Evolutionary conservation across 1,284 basidiomycete genomes (phyloP).

Genomic region (Pterulicium gracile): DNA sequence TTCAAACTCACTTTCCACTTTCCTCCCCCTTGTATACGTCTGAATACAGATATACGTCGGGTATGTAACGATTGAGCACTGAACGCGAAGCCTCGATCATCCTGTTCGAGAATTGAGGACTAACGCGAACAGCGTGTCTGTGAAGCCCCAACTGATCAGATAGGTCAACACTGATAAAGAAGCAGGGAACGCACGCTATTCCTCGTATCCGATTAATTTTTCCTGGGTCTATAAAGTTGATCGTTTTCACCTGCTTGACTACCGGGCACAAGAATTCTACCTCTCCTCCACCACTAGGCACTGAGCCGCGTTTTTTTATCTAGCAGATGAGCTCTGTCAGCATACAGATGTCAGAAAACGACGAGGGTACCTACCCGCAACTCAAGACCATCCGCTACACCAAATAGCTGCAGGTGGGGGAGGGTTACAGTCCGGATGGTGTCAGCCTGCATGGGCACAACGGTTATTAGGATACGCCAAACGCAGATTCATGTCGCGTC

Average conservation of each 20-base stretch:
- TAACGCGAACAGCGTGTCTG: slow-evolving; percentile 90
- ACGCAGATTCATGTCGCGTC: slow-evolving; percentile 15
- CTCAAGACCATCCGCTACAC: slow-evolving; percentile 80
- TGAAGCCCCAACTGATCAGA: slow-evolving; percentile 5
- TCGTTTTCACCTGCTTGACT: slow-evolving; percentile 80
- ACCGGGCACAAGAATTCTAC: slow-evolving; percentile 89
- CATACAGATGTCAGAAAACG: slow-evolving; percentile 6
- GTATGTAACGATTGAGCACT: slow-evolving; percentile 91
- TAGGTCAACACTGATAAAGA: slow-evolving; percentile 3
- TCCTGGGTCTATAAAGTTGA: slow-evolving; percentile 88
- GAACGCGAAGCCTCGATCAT: slow-evolving; percentile 93
- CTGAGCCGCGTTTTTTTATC: slow-evolving; percentile 91
- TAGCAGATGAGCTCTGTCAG: slow-evolving; percentile 24
- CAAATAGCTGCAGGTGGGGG: slow-evolving; percentile 86
- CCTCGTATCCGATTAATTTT: slow-evolving; percentile 93
- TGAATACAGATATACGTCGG: slow-evolving; percentile 96
- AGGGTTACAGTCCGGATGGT: slow-evolving; percentile 87
- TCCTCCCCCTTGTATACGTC: slow-evolving; percentile 98
- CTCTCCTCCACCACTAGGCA: slow-evolving; percentile 89
- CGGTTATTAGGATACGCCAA: slow-evolving; percentile 6
- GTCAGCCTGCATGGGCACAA: slow-evolving; percentile 51
- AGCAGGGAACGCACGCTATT: slow-evolving; percentile 61
- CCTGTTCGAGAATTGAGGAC: slow-evolving; percentile 93
- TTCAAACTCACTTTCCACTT: slow-evolving; percentile 78
- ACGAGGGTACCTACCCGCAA: slow-evolving; percentile 43